Conservation (phyloP, 2,329 filamentous ascomycete species). For the Monosporascus sp. region DNA sequence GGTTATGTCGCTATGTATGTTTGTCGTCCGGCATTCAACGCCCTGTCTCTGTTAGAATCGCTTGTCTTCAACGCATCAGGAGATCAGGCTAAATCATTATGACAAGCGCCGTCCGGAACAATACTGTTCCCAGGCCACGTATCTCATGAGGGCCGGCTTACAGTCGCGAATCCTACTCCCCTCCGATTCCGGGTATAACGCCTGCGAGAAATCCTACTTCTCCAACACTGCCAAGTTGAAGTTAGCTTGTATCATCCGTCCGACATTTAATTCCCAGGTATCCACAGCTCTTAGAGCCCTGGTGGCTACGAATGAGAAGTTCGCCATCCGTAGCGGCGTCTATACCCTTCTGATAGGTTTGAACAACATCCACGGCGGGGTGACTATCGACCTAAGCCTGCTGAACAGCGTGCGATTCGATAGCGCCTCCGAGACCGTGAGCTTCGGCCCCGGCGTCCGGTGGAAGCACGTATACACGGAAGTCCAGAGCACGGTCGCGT, state of each 20-base stretch:
- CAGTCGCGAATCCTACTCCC: no score
- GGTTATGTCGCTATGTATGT: no score
- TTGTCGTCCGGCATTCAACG: no score
- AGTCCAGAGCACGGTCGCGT: slow-evolving; percentile 8
- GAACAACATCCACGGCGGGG: slow-evolving; percentile 33
- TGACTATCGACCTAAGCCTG: slow-evolving; percentile 28
- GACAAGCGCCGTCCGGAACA: no score
- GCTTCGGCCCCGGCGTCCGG: slow-evolving; percentile 20
- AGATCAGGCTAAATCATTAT: no score
- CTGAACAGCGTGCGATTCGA: slow-evolving; percentile 12
- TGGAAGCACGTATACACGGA: slow-evolving; percentile 13
- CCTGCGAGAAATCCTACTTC: neutral
- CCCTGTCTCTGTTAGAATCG: no score
- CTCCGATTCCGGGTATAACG: no score
- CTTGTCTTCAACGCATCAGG: no score
- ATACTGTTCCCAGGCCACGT: no score
- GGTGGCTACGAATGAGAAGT: neutral
- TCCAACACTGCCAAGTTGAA: slow-evolving; percentile 1
- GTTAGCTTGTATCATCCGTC: neutral
- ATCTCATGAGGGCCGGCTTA: no score
- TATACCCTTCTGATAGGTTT: slow-evolving; percentile 34
- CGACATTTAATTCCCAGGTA: neutral
- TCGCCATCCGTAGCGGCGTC: slow-evolving; percentile 41
- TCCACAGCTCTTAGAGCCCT: neutral
- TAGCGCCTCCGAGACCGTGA: slow-evolving; percentile 17